Conservation (phyloP, 345 rosid genomes). For the Cardamine chenopodiifolia region DNA sequence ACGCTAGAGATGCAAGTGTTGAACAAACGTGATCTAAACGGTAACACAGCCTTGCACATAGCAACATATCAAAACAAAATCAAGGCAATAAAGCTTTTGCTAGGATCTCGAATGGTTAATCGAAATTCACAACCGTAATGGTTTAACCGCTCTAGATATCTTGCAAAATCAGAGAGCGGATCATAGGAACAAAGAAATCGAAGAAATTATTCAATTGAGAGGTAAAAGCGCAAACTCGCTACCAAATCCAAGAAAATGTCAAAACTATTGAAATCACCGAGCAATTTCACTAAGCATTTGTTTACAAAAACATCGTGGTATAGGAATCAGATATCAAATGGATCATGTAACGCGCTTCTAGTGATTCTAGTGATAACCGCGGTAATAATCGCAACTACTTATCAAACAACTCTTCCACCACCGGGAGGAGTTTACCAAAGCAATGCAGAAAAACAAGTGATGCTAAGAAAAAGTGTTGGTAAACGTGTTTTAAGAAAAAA, state of each 20-base stretch:
- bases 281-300: not conserved
- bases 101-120: not conserved
- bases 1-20: constrained; percentile 9
- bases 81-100: constrained; percentile 28
- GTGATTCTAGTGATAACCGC: constrained; percentile 41
- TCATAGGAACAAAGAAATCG: not conserved
- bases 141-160: constrained; percentile 37
- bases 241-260: not conserved
- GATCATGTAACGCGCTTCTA: constrained; percentile 26
- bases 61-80: constrained; percentile 17
- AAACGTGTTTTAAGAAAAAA: no score
- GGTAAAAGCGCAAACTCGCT: not conserved
- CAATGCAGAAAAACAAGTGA: not conserved
- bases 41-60: constrained; percentile 38
- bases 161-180: not conserved
- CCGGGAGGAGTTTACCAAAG: constrained; percentile 33
- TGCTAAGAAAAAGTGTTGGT: not conserved
- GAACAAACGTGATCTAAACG: constrained; percentile 39
- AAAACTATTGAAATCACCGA: not conserved
- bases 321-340: constrained; percentile 16
- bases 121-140: constrained; percentile 8
- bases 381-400: constrained; percentile 40
- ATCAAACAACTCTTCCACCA: constrained; percentile 27
- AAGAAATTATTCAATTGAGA: not conserved
- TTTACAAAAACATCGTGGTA: not conserved